Base-by-base conservation (phyloP, 441 rosid genomes). In the Populus hybrid region DNA sequence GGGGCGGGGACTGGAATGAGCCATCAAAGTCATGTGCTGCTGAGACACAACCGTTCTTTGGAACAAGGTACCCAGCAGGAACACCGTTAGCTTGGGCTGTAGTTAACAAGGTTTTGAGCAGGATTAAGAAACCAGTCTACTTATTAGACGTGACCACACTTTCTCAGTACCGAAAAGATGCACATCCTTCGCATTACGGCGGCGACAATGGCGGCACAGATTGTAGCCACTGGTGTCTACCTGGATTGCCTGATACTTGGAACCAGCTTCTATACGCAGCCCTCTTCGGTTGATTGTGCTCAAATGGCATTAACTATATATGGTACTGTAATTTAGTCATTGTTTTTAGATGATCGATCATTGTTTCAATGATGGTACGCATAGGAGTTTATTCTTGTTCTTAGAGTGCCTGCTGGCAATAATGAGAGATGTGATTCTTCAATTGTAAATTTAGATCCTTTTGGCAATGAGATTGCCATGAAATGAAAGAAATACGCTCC, bases 1-100 rank as follows among this genome's bases (percentile, higher is more conserved):
- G 99, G 21, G 99, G 99, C 65, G 77, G 76, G 32, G 71, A 72
- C 23, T 92, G 99, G 99, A 82, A 82, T 5, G 91, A 88, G 66
- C 95, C 97, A 0, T 74, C 65, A 1, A 87, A 76, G 86, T 89
- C 84, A 61, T 95, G 99, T 46, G 19, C 74, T 19, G 87, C 90
- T 23, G 92, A 94, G 80, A 86, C 77, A 78, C 87, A 88, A 69
- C 99, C 99, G 11, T 72, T 85, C 61, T 36, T 53, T 1, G 97
- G 91, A 5, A 69, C 88, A 35, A 90, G 66, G 6, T 95, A 90
- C 73, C 97, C 97, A 3, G 94, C 92, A 38, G 95, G 97, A 11
- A 77, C 78, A 71, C 98, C 99, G 16, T 67, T 76, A 2, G 90
- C 86, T 2, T 87, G 92, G 72, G 89, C 82, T 34, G 94, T 91